Base-by-base conservation (phyloP, 2,329 filamentous ascomycete species). In the Pseudogymnoascus sp. region DNA sequence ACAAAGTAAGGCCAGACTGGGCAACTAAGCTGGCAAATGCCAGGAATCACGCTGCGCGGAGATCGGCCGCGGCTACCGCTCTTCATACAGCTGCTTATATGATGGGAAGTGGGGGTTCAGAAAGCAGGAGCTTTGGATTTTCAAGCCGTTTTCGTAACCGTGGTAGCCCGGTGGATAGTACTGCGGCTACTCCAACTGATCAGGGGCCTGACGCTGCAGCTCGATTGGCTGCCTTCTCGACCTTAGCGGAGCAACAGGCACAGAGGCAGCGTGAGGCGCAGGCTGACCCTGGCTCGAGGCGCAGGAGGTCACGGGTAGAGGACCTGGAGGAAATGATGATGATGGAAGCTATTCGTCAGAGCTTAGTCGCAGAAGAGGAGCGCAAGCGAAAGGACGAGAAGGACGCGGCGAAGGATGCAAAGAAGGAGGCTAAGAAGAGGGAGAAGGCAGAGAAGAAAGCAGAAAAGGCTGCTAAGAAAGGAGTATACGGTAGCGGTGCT, bases 281-380 rank as follows among this genome's bases (percentile, higher is more conserved):
- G 63, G 61, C 76, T 77, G 65, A 63, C 16, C 28, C 50, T 56
- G 65, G 62, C 23, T 33, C 67, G 21, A 67, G 69, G 40, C 67
- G 68, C 42, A 76, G 86, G 65, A 78, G 84, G 65, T 83, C 75
- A 63, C 82, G 91, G 31, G 85, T 95, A 72, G 91, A 95, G 21
- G 92, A 97, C 69, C 81, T 97, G 0, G 94, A 99, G 73, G 93
- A 96, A 59, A 90, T 99, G 79, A 99, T 99, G 94, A 92, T 97
- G 80, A 91, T 94, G 81, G 94, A 99, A 74, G 94, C 94, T 0
- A 95, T 99, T 59, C 83, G 94, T 40, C 75, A 96, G 31, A 96
- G 92, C 59, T 79, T 99, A n/a, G 92, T 89, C 0, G 88, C 91
- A 1, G 94, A 99, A 73, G 93, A 97, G 70, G 93, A 97, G 44